Conservation (phyloP, 2,329 filamentous ascomycete species). For the Diaporthe ampelina region DNA sequence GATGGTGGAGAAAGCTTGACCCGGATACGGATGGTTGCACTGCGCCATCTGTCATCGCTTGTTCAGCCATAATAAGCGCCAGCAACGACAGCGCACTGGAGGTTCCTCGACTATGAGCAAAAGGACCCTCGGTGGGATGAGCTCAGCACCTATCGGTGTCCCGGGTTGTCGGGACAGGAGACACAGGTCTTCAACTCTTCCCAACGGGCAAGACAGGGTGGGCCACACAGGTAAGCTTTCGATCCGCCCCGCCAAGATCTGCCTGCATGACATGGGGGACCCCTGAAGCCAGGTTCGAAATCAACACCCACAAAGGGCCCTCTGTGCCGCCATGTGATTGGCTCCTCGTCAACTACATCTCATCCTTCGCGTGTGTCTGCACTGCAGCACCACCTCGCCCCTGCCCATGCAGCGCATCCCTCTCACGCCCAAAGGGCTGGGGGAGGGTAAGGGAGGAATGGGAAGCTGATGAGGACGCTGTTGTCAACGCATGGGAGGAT, state of each 20-base stretch:
- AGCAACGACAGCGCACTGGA: neutral
- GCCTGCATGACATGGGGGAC: neutral
- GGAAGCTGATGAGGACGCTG: neutral
- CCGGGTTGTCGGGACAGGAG: neutral
- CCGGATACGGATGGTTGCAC: neutral
- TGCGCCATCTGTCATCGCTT: neutral
- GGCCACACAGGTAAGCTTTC: neutral
- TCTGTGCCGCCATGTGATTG: neutral
- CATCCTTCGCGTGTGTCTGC: constrained; percentile 18
- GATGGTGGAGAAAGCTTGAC: neutral
- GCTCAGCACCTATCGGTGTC: neutral
- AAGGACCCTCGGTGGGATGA: neutral
- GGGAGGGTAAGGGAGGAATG: too few relatives aligned
- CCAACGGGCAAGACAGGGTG: constrained; percentile 21
- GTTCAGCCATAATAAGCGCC: neutral
- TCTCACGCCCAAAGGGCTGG: neutral
- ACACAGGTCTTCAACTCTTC: neutral
- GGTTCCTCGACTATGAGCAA: neutral
- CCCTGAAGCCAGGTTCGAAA: neutral
- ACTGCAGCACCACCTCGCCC: neutral
- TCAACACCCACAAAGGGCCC: neutral
- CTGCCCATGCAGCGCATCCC: neutral
- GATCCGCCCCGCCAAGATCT: constrained; percentile 11
- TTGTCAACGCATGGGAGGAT: neutral
- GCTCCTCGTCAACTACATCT: constrained; percentile 9